Base-by-base conservation (phyloP, 2,329 filamentous ascomycete genomes). In the Neurospora sp. region DNA sequence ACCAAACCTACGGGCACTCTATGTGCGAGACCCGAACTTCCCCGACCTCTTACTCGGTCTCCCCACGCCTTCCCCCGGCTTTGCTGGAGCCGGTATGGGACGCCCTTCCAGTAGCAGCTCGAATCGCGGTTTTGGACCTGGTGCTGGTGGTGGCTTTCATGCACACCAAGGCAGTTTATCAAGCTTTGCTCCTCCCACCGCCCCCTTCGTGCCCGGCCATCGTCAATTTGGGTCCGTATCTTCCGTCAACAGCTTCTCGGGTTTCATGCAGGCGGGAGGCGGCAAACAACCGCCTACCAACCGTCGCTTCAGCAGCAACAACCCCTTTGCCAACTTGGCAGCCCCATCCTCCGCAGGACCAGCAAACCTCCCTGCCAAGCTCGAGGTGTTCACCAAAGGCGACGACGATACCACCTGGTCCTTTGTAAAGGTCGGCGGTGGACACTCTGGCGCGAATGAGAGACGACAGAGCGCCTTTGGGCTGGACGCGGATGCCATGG, bases 1-100 rank as follows among this genome's bases (percentile, higher is more conserved):
- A 8, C 93, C 93, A 1, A 87, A 86, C 42, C 84, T 98, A 9
- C 85, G 85, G 42, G 87, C 90, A 28, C 86, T 98, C 8, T 97
- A 96, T 78, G 95, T 97, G 19, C 91, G 93, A 68, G 93, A 97
- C 76, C 87, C 91, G 36, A 85, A 87, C 67, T 97, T 98, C 78
- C 90, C 93, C 1, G 93, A 97, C 74, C 86, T 90, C 11, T 87
- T 97, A 6, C 85, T 93, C 62, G 84, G 83, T 15, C 84, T 95
- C 7, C 87, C 89, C 1, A 91, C 91, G 1, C 90, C 92, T 2
- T 83, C 79, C 39, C 81, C 82, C 0, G 77, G 78, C 8, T 84
- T 81, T 69, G 81, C 79, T 19, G 80, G 79, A 3, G 79, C 78
- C 43, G 74, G 75, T 38, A 76, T 79, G 70, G 79, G 69, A 74